Percentiles rank a stretch among this genome's conserved stretches.
Conservation (phyloP, 768 basidiomycete genomes). For the Auriscalpium vulgare region DNA sequence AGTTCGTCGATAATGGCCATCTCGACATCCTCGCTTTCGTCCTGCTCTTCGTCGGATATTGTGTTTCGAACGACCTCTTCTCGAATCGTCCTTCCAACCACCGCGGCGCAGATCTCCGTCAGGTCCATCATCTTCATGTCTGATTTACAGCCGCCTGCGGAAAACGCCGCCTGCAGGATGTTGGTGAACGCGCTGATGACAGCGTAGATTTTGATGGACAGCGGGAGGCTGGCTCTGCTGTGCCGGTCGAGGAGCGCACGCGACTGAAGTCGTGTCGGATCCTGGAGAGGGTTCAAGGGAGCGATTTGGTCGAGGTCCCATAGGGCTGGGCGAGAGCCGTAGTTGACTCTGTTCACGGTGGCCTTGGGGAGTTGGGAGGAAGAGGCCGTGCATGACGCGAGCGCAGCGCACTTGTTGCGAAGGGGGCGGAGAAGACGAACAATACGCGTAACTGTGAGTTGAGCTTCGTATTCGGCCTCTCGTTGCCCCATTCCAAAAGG, state of each 20-base stretch:
- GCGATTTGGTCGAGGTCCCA: slow-evolving; percentile 13
- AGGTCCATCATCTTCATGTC: slow-evolving; percentile 26
- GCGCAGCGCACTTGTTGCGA: slow-evolving; percentile 34
- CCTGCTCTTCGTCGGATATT: slow-evolving; percentile 11
- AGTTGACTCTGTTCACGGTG: slow-evolving; percentile 11
- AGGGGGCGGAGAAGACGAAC: slow-evolving; percentile 41
- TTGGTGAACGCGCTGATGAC: slow-evolving; percentile 51
- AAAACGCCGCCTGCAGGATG: slow-evolving; percentile 32
- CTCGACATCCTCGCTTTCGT: slow-evolving; percentile 20
- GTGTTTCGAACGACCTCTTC: slow-evolving; percentile 14
- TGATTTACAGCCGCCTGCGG: neutral
- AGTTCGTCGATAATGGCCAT: slow-evolving; percentile 28
- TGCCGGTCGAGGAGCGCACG: slow-evolving; percentile 28
- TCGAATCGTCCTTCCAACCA: slow-evolving; percentile 41
- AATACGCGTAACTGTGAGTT: slow-evolving; percentile 33
- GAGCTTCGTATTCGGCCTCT: neutral
- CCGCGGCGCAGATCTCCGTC: slow-evolving; percentile 37
- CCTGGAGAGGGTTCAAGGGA: slow-evolving; percentile 31
- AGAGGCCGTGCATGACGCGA: slow-evolving; percentile 23
- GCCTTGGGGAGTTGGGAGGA: slow-evolving; percentile 10
- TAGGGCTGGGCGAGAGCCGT: slow-evolving; percentile 4
- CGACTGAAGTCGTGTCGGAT: slow-evolving; percentile 26
- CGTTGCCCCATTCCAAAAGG: too few relatives aligned
- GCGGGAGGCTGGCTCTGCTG: slow-evolving; percentile 29
- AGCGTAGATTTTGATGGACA: slow-evolving; percentile 42